Evolutionary conservation across 768 basidiomycete genomes (phyloP), one percentile per base, ranked within the genome.

Genomic region (Serendipita sp.): DNA sequence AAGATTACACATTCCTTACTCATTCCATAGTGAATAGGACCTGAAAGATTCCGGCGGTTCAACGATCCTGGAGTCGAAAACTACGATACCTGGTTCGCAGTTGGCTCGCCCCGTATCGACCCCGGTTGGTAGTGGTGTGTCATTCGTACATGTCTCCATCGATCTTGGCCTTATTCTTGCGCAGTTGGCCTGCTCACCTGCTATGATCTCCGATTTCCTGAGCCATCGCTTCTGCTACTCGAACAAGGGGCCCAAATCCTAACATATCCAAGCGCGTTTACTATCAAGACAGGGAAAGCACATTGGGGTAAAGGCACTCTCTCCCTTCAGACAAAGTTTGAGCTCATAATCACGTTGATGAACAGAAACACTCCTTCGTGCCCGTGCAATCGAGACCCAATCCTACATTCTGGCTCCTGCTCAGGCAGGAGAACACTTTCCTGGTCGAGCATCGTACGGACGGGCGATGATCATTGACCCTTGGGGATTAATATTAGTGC

Each of bases 401-500:
- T 67, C 66, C 63, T 67, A 67, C 58, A 63, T 67, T 4, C 64
- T 67, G 42, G 66, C 50, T 9, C 63, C 66, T 53, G 66, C 66
- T 4, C 66, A 67, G 42, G 62, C 31, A 42, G 66, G 66, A 14
- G 66, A 67, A 31, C 66, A 67, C 38, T 67, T 64, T 48, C 63
- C 66, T 11, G 63, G 65, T 3, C 61, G 66, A 22, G 34, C 26
- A 11, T 61, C 60, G n/a, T 66, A 66, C 50, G 66, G 66, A 4
- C 60, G 64, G 16, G 66, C 66, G 14, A 67, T 67, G 66, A 67
- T 67, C 17, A 63, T 67, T 3, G 66, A 67, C 38, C 66, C 66
- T 2, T 67, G 66, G 66, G 66, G 66, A 2, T 64, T 58, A n/a
- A 63, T 67, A 16, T 33, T 67, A 20, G 66, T 65, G 14, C 26